A percentile compares a stretch with the other conserved stretches of the same genome.
These are phyloP conservation scores for Yamadazyma dendronema DNA, from an alignment of 1,139 yeast genomes.

Conservation along the genomic window DNA sequence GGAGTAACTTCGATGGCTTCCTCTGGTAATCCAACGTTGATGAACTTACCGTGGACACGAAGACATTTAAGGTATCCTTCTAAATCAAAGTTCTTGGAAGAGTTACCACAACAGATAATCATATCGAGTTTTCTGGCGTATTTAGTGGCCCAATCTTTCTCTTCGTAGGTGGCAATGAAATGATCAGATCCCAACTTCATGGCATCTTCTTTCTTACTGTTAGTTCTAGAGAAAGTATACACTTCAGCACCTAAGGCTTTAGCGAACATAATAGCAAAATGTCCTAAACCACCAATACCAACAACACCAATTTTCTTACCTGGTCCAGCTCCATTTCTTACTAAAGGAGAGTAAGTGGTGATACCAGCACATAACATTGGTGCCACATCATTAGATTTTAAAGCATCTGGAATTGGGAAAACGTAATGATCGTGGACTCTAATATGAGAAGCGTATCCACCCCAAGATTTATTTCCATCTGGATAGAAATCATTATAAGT, in stretches of 20 bases:
- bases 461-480: conserved; percentile 48
- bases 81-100: conserved; percentile 36
- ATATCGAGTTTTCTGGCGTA: conserved; percentile 43
- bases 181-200: conserved; percentile 35
- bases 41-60: conserved; percentile 41
- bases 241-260: conserved; percentile 44
- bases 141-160: conserved; percentile 31
- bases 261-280: conserved; percentile 43
- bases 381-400: conserved; percentile 46
- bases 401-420: conserved; percentile 47
- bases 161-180: conserved; percentile 41
- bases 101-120: conserved; percentile 48
- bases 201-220: conserved; percentile 38
- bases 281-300: conserved; percentile 50
- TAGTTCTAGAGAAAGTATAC: conserved; percentile 38
- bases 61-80: conserved; percentile 29
- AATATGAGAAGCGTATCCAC: conserved; percentile 54
- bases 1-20: conserved; percentile 7
- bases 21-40: conserved; percentile 53
- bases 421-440: conserved; percentile 47
- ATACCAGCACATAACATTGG: conserved; percentile 69
- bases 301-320: conserved; percentile 45
- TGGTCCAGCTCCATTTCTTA: conserved; percentile 26
- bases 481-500: conserved; percentile 39
- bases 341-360: conserved; percentile 54